Conservation (phyloP, 2,329 filamentous ascomycete genomes). For the Epichloe gansuensis region DNA sequence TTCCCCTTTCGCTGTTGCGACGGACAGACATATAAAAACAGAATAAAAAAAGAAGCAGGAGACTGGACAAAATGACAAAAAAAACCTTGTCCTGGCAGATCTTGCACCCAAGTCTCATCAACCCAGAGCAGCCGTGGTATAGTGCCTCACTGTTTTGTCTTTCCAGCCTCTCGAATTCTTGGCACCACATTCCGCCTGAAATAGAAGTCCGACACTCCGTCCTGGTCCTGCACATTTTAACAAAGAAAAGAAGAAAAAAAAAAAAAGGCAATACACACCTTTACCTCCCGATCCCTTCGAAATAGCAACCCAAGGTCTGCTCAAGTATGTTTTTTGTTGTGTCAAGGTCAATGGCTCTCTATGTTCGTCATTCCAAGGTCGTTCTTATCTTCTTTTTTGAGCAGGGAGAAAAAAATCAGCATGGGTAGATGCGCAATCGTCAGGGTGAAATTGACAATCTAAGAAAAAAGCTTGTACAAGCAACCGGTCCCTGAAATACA, state of each 20-base stretch:
- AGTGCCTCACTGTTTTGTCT: conserved; percentile 28
- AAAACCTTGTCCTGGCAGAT: conserved; percentile 17
- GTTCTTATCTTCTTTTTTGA: conserved; percentile 10
- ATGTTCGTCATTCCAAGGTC: conserved; percentile 32
- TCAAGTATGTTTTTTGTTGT: conserved; percentile 21
- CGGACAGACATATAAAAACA: conserved; percentile 1
- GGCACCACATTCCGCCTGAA: conserved; percentile 23
- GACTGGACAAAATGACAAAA: not conserved
- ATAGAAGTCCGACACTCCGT: conserved; percentile 26
- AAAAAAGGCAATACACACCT: conserved; percentile 23
- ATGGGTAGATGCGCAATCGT: conserved; percentile 13
- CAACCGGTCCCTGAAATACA: conserved; percentile 6
- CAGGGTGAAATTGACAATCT: conserved; percentile 12
- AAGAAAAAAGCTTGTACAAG: conserved; percentile 16
- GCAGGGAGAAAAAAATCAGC: conserved; percentile 16
- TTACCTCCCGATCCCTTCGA: conserved; percentile 22
- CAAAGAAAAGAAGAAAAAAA: conserved; percentile 10
- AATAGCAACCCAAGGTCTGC: conserved; percentile 28
- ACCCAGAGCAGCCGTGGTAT: conserved; percentile 24
- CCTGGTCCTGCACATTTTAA: conserved; percentile 14
- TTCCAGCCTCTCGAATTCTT: conserved; percentile 20
- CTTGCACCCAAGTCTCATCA: conserved; percentile 19
- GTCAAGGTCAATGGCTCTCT: conserved; percentile 33
- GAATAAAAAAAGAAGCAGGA: not conserved
- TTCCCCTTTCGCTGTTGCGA: conserved; percentile 21